Conservation (phyloP, 2,329 filamentous ascomycete species). For the Trichoderma brevicompactum region DNA sequence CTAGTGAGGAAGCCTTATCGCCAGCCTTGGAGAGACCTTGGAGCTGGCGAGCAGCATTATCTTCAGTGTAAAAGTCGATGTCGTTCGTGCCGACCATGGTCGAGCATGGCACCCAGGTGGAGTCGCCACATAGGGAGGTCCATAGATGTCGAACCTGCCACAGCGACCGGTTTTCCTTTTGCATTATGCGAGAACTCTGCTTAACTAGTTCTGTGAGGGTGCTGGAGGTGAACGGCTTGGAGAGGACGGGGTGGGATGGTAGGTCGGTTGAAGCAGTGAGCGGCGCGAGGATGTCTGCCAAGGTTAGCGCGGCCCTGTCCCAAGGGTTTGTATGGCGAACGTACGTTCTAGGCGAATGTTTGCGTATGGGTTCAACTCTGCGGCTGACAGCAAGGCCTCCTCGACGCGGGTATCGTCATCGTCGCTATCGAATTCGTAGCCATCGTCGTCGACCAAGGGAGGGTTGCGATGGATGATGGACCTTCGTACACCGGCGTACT, state of each 20-base stretch:
- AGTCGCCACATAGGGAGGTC: conserved; percentile 75
- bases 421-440: conserved; percentile 74
- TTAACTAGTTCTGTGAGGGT: conserved; percentile 72
- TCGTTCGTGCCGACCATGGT: conserved; percentile 62
- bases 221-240: conserved; percentile 73
- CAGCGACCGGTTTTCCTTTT: conserved; percentile 73
- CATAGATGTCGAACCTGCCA: conserved; percentile 77
- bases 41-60: conserved; percentile 48
- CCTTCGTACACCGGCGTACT: conserved; percentile 74
- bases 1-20: conserved; percentile 23
- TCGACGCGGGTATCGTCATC: conserved; percentile 69
- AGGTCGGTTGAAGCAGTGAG: conserved; percentile 76
- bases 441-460: conserved; percentile 74
- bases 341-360: conserved; percentile 72
- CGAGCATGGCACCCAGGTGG: conserved; percentile 67
- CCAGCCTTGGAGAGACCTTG: conserved; percentile 37
- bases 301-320: conserved; percentile 37
- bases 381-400: conserved; percentile 64
- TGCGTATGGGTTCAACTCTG: conserved; percentile 75
- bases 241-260: conserved; percentile 73
- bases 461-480: conserved; percentile 77
- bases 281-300: conserved; percentile 71
- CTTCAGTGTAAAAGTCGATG: conserved; percentile 57
- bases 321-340: conserved; percentile 37
- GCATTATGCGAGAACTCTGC: conserved; percentile 71